Conservation (phyloP, 192 early-diverging fungal species). For the Haplosporangium gracile region DNA sequence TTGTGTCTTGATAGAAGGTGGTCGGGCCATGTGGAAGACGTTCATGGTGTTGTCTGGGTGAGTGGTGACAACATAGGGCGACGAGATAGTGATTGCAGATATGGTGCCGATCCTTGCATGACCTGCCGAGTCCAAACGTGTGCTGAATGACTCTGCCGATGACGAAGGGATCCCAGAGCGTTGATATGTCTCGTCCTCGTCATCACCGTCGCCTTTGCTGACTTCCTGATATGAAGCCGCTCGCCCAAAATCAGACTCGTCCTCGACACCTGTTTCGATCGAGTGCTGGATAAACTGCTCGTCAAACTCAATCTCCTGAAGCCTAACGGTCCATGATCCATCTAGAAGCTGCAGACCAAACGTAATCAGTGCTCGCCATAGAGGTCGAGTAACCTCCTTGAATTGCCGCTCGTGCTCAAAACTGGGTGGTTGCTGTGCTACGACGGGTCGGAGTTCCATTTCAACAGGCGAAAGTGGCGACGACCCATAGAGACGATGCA, state of each 20-base stretch:
- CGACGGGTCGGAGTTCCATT: not conserved
- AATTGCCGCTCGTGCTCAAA: not conserved
- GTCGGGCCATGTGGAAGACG: conserved; percentile 41
- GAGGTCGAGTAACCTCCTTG: not conserved
- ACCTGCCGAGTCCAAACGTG: not conserved
- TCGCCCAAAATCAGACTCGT: not conserved
- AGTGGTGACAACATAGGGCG: conserved; percentile 47
- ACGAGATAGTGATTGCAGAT: conserved; percentile 36
- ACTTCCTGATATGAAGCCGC: not conserved
- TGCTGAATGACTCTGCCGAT: not conserved
- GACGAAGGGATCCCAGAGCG: not conserved
- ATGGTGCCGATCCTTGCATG: conserved; percentile 41
- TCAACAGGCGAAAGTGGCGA: conserved; percentile 23
- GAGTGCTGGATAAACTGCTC: conserved; percentile 25
- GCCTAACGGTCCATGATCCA: conserved; percentile 42
- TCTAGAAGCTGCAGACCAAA: conserved; percentile 39
- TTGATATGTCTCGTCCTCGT: not conserved
- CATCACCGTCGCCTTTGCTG: not conserved
- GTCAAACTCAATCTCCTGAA: conserved; percentile 48
- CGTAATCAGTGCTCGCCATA: conserved; percentile 25
- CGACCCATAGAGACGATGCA: conserved; percentile 41
- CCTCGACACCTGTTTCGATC: conserved; percentile 26
- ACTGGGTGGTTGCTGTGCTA: not conserved
- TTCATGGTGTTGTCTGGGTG: conserved; percentile 54
- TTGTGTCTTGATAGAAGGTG: not conserved